Evolutionary conservation across 2,329 filamentous ascomycete species (phyloP), one percentile per base, ranked within the genome.

Genomic region (Plenodomus biglobosus): DNA sequence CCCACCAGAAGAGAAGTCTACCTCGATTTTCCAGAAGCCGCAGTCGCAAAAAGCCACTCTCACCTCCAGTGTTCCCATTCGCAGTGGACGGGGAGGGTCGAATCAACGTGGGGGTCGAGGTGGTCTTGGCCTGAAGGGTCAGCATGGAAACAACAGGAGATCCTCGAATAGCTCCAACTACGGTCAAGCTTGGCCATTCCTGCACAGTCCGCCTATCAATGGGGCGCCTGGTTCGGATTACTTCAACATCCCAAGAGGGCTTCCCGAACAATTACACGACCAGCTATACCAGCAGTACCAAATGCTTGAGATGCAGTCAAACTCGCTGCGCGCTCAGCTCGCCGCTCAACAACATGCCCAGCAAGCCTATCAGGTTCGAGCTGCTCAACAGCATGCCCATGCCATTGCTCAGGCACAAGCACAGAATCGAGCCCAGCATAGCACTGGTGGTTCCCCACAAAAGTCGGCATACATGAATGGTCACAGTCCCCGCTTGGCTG

Each of bases 1-100:
- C 62, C 94, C 94, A 3, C 87, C 89, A 46, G 89, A 71, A 44
- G 67, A 95, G 68, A 91, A 95, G 62, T 78, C 80, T 53, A 72
- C 72, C 19, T 49, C 61, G 2, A 71, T 75, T 21, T 85, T 82
- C 70, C 80, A 84, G 62, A 77, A 78, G 49, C 71, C 69, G 6
- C 61, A 64, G 54, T 79, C 81, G 6, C 71, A 78, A 15, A 82
- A 83, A 59, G 79, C 82, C 6, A 78, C 80, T 6, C 72, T 86
- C 21, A 75, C 74, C 3, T 66, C 73, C 15, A 79, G 75, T 50
- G 71, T 72, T n/a, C 76, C 75, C 6, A 75, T 75, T 11, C 75
- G 80, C 19, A 75, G 77, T 48, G 74, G 77, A 21, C 76, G 76
- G 35, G 75, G 75, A 45, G 73, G 74, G 11, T 56, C 59, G 17